Percentiles rank a stretch among this genome's conserved stretches.
These are phyloP conservation scores for Tilletiaria anomala DNA, from an alignment of 1,284 basidiomycete genomes.

Conservation along the genomic window DNA sequence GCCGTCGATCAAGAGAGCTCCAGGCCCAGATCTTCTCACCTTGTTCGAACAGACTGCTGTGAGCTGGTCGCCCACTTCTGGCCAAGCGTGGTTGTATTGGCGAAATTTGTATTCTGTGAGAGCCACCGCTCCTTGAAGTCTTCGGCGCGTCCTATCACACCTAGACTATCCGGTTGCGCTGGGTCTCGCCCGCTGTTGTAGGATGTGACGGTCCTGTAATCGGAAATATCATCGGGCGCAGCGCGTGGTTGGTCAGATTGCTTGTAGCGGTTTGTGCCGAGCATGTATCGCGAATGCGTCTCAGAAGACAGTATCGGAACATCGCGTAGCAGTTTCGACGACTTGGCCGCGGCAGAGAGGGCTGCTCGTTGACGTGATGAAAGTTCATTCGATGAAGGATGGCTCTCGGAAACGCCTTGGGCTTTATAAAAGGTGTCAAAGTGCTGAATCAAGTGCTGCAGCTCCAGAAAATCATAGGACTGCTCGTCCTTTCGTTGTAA, in stretches of 20 bases:
- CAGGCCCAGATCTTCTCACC: conserved; percentile 2
- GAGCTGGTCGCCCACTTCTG: not conserved
- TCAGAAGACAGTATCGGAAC: conserved; percentile 10
- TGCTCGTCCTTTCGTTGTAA: conserved; percentile 13
- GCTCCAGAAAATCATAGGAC: conserved; percentile 10
- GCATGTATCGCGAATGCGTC: too few species aligned
- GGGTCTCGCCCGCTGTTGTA: not conserved
- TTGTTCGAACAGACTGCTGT: not conserved
- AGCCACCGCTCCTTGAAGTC: not conserved
- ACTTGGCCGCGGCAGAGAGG: not conserved
- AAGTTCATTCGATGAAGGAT: not conserved
- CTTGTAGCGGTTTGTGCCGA: too few species aligned
- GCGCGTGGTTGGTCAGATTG: too few species aligned
- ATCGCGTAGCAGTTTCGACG: conserved; percentile 19
- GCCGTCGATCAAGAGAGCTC: not conserved
- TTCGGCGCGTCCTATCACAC: too few species aligned
- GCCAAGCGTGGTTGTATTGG: not conserved
- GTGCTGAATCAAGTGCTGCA: conserved; percentile 1
- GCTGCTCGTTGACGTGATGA: not conserved
- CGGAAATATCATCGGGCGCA: conserved; percentile 3
- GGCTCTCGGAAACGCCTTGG: not conserved
- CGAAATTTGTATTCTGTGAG: conserved; percentile 39
- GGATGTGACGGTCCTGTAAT: not conserved
- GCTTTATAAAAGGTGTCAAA: not conserved
- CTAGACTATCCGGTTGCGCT: not conserved